phyloP scores from a whole-genome alignment of 1,284 basidiomycete genomes.

The Mrakiaceae sp. region DNA sequence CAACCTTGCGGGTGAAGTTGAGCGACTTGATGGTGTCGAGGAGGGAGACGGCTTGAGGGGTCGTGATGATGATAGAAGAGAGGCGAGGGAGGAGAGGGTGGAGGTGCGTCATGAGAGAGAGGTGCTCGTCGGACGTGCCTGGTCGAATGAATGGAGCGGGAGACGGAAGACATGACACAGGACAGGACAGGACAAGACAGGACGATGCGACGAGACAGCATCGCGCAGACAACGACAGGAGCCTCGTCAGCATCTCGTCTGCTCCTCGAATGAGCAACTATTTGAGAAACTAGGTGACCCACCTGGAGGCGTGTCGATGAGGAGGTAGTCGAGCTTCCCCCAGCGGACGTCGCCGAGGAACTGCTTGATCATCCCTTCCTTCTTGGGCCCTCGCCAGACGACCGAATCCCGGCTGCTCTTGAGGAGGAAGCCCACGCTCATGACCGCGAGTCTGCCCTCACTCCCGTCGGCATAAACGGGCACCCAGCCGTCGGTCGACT shows the following conservation, averaged over 20 bases:
- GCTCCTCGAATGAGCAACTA: not conserved
- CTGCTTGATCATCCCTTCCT: slow-evolving; percentile 99
- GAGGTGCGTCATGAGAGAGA: slow-evolving; percentile 87
- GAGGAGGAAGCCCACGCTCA: slow-evolving; percentile 93
- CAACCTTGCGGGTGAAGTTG: slow-evolving; percentile 80
- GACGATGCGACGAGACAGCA: not conserved
- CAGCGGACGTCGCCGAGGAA: slow-evolving; percentile 92
- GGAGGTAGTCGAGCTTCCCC: slow-evolving; percentile 91
- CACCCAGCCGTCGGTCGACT: slow-evolving; percentile 93
- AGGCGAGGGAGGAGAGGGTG: slow-evolving; percentile 69
- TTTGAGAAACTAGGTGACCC: not conserved
- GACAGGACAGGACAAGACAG: not conserved
- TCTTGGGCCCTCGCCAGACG: slow-evolving; percentile 98
- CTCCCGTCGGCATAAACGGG: slow-evolving; percentile 83
- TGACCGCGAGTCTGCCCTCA: slow-evolving; percentile 66
- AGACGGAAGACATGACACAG: not conserved
- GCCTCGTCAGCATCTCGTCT: not conserved
- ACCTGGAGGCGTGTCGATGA: slow-evolving; percentile 70
- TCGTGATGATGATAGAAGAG: slow-evolving; percentile 83
- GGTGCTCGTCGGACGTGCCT: slow-evolving; percentile 98
- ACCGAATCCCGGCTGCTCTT: slow-evolving; percentile 84
- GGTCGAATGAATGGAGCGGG: not conserved
- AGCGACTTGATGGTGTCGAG: slow-evolving; percentile 92
- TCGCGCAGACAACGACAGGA: not conserved
- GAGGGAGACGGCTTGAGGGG: slow-evolving; percentile 91